Evolutionary conservation across 2,329 filamentous ascomycete genomes (phyloP).

Genomic region (Parastagonospora avenae): DNA sequence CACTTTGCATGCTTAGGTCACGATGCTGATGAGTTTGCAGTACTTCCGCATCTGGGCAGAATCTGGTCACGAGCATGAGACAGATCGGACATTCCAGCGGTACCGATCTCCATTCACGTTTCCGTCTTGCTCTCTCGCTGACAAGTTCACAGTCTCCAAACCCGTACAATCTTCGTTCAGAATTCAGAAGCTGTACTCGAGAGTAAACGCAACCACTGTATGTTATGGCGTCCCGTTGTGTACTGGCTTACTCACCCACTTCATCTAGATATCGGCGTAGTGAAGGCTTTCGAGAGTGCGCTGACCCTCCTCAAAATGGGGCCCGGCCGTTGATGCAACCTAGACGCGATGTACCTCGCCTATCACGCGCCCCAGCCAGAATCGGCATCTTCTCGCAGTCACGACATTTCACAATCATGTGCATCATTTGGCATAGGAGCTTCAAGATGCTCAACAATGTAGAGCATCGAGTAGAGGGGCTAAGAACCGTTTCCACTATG

Average conservation of each 20-base stretch:
- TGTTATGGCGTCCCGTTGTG: conserved; percentile 42
- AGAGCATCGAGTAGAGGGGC: background rate
- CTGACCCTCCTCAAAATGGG: conserved; percentile 49
- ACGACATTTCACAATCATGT: background rate
- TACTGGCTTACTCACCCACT: background rate
- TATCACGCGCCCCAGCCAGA: conserved; percentile 10
- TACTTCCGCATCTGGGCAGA: conserved; percentile 82
- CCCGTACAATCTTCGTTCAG: conserved; percentile 76
- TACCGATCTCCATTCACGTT: conserved; percentile 36
- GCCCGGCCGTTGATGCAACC: conserved; percentile 31
- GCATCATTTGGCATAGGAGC: background rate
- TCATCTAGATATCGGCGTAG: conserved; percentile 50
- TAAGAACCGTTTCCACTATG: no score
- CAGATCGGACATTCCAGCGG: conserved; percentile 78
- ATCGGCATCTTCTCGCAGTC: background rate
- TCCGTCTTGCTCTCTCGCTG: background rate
- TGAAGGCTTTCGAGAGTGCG: conserved; percentile 56
- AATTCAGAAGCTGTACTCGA: conserved; percentile 73
- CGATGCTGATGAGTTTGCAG: conserved; percentile 51
- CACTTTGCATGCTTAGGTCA: background rate
- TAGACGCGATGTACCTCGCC: conserved; percentile 30
- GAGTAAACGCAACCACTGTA: conserved; percentile 81
- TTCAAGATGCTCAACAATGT: background rate
- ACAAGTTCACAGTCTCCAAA: conserved; percentile 67
- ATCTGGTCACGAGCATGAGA: conserved; percentile 73